Conservation (phyloP, 192 early-diverging fungal species). For the Backusella liffmaniae region DNA sequence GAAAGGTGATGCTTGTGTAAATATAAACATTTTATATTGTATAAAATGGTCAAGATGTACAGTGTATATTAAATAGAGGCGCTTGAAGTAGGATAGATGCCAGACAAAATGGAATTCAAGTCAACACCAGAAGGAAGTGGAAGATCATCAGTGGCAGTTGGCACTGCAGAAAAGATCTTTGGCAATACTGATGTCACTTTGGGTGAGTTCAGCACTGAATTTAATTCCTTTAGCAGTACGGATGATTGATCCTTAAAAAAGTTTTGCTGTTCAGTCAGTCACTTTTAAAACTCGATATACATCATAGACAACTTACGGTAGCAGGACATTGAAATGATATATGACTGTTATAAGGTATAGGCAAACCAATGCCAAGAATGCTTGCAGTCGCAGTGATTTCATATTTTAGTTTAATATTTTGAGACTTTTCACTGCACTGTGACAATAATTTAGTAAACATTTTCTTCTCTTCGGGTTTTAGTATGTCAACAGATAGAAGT, state of each 20-base stretch:
- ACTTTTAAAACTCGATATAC: neutral
- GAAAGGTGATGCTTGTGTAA: neutral
- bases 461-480: conserved; percentile 21
- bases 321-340: conserved; percentile 34
- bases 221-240: neutral
- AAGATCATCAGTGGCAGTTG: neutral
- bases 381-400: conserved; percentile 15
- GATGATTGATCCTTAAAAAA: neutral
- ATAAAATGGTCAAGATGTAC: neutral
- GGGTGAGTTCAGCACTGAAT: neutral
- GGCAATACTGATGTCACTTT: neutral
- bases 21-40: neutral
- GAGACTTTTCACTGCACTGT: conserved; percentile 40
- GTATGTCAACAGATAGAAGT: conserved; percentile 25
- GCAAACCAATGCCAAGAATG: conserved; percentile 40
- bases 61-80: neutral
- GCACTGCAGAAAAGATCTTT: neutral
- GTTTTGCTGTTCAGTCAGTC: neutral
- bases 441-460: conserved; percentile 41
- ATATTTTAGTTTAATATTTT: conserved; percentile 26
- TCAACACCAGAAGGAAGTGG: neutral
- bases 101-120: neutral
- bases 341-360: conserved; percentile 35
- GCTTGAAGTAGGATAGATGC: neutral
- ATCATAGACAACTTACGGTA: conserved; percentile 15